Evolutionary conservation across 768 basidiomycete species (phyloP).

Genomic region (Fomitopsis pulvina): DNA sequence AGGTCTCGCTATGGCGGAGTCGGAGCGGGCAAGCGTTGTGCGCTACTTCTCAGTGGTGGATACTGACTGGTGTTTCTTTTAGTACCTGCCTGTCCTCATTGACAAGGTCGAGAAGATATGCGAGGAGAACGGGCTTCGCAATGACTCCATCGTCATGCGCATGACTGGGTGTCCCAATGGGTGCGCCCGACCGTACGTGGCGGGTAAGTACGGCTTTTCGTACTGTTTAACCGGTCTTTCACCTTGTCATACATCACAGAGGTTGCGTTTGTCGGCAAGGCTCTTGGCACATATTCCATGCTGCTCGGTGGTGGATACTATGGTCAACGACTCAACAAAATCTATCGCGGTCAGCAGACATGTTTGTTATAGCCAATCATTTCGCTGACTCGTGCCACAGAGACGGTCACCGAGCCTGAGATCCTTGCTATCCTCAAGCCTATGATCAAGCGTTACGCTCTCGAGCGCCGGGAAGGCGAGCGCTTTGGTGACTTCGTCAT

Average conservation of each 20-base stretch:
- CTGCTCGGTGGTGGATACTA: constrained; percentile 93
- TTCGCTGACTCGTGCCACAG: constrained; percentile 29
- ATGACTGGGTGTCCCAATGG: constrained; percentile 98
- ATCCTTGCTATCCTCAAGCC: constrained; percentile 84
- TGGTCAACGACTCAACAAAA: constrained; percentile 93
- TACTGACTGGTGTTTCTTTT: constrained; percentile 3
- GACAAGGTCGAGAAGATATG: constrained; percentile 94
- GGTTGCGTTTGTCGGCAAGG: constrained; percentile 95
- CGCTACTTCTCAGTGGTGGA: neutral
- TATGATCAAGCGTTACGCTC: constrained; percentile 92
- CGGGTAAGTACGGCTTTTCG: constrained; percentile 41
- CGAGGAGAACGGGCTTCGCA: constrained; percentile 87
- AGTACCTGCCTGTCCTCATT: constrained; percentile 90
- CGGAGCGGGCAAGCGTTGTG: constrained; percentile 48
- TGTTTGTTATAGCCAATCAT: neutral
- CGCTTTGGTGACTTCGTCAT: constrained; percentile 95
- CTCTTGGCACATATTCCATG: constrained; percentile 89
- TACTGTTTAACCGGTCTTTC: neutral
- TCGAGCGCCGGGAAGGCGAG: constrained; percentile 83
- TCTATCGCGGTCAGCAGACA: constrained; percentile 66
- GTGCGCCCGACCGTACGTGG: constrained; percentile 89
- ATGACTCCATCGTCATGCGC: constrained; percentile 96
- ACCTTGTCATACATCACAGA: constrained; percentile 39
- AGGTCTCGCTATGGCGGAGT: constrained; percentile 77
- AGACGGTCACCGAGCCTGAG: constrained; percentile 85